Percentiles rank a stretch among this genome's conserved stretches.
Evolutionary conservation across 352 stramenopile genomes (phyloP).

Genomic region (Globisporangium solare): DNA sequence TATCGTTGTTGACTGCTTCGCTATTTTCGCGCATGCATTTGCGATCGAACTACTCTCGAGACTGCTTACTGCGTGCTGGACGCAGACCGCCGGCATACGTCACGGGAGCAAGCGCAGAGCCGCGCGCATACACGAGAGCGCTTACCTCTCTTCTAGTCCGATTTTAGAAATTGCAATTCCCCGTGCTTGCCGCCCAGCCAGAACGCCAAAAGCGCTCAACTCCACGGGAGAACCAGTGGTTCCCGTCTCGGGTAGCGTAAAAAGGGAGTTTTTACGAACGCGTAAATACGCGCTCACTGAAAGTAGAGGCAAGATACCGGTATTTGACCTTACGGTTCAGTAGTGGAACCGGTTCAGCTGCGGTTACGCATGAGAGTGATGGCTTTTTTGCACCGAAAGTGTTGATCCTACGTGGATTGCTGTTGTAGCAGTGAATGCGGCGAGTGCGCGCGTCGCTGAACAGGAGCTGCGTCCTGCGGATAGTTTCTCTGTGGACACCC

Average conservation of each 20-base stretch:
- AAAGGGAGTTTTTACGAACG: slow-evolving; percentile 13
- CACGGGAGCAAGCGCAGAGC: background rate
- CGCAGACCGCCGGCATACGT: background rate
- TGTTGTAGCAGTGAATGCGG: no score
- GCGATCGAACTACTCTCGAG: background rate
- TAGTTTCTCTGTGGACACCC: no score
- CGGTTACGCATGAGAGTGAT: no score
- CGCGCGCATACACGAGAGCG: slow-evolving; percentile 4
- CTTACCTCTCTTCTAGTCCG: slow-evolving; percentile 85
- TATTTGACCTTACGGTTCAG: background rate
- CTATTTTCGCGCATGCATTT: background rate
- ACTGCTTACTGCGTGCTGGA: background rate
- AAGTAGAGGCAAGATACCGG: no score
- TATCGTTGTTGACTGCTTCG: background rate
- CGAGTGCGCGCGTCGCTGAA: no score
- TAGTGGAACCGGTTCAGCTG: no score
- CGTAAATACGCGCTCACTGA: slow-evolving; percentile 12
- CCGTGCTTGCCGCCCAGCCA: slow-evolving; percentile 11
- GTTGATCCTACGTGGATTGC: no score
- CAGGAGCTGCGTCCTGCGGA: no score
- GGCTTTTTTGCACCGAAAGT: no score
- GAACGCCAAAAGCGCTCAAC: slow-evolving; percentile 17
- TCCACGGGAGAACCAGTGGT: slow-evolving; percentile 21
- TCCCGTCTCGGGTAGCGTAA: slow-evolving; percentile 9
- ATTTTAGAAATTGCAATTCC: slow-evolving; percentile 74